These are phyloP conservation scores for Fibroporia radiculosa DNA, from an alignment of 768 basidiomycete species.

Conservation along the genomic window DNA sequence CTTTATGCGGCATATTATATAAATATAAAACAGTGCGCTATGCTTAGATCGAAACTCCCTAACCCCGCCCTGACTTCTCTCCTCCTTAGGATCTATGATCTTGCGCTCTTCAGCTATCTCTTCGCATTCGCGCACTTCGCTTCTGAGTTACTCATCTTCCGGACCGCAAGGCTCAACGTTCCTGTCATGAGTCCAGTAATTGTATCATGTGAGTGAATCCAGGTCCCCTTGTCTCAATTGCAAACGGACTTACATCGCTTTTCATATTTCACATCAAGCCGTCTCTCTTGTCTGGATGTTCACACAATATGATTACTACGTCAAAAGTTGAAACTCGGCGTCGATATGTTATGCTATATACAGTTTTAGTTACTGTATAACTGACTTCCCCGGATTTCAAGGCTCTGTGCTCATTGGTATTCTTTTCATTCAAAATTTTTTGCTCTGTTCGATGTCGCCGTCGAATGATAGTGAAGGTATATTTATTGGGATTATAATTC, in stretches of 20 bases:
- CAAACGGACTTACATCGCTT: conserved; percentile 2
- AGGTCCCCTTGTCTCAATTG: not conserved
- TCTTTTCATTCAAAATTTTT: not conserved
- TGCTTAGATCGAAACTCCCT: not conserved
- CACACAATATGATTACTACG: conserved; percentile 73
- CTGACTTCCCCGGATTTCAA: not conserved
- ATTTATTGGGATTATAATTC: not conserved
- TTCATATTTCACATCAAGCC: conserved; percentile 32
- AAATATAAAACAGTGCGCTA: conserved; percentile 63
- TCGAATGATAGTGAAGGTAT: not conserved
- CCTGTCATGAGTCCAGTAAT: conserved; percentile 69
- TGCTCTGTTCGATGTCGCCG: not conserved
- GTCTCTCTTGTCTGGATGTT: conserved; percentile 81
- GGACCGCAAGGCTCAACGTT: conserved; percentile 53
- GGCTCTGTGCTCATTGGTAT: not conserved
- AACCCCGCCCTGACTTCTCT: not conserved
- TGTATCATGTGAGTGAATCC: conserved; percentile 71
- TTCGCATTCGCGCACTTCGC: conserved; percentile 88
- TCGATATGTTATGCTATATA: too few species aligned
- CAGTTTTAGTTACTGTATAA: too few species aligned
- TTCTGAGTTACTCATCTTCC: conserved; percentile 79
- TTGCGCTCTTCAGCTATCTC: conserved; percentile 81
- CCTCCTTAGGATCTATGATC: conserved; percentile 70
- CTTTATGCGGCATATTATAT: conserved; percentile 89
- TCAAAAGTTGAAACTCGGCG: too few species aligned